Evolutionary conservation across 2,329 filamentous ascomycete genomes (phyloP).

Genomic region (Amphichorda felina): DNA sequence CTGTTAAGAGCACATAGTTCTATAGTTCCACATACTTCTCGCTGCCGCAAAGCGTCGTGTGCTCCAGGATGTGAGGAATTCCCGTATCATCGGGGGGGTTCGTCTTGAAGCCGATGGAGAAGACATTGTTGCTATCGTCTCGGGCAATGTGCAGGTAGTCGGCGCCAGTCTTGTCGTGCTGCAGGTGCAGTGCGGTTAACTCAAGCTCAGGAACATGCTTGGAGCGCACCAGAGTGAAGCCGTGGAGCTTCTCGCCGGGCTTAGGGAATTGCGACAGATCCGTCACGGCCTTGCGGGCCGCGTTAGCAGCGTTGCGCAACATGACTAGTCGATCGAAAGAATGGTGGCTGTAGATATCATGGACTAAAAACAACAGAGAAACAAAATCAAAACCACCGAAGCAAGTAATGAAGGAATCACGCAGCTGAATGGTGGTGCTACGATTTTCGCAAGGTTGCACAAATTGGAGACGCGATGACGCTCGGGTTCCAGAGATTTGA

Average conservation of each 20-base stretch:
- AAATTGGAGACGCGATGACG: neutral
- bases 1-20: slow-evolving; percentile 1
- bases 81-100: slow-evolving; percentile 95
- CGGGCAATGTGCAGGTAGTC: slow-evolving; percentile 92
- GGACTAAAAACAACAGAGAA: neutral
- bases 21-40: slow-evolving; percentile 52
- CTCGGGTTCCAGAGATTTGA: neutral
- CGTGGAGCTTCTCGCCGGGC: slow-evolving; percentile 77
- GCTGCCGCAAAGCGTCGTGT: slow-evolving; percentile 92
- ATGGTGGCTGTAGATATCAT: neutral
- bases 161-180: slow-evolving; percentile 90
- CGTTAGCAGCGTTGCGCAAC: slow-evolving; percentile 39
- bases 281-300: slow-evolving; percentile 54
- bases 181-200: slow-evolving; percentile 78
- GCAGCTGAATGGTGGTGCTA: neutral
- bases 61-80: slow-evolving; percentile 92
- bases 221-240: slow-evolving; percentile 79
- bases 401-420: neutral
- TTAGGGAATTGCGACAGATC: slow-evolving; percentile 66
- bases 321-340: slow-evolving; percentile 16
- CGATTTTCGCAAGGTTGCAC: neutral
- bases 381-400: neutral
- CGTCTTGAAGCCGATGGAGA: slow-evolving; percentile 98
- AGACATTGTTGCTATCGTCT: slow-evolving; percentile 98
- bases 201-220: slow-evolving; percentile 94